These are phyloP conservation scores for Ambrosia trifida DNA, from an alignment of 129 eudicot genomes.

Conservation along the genomic window DNA sequence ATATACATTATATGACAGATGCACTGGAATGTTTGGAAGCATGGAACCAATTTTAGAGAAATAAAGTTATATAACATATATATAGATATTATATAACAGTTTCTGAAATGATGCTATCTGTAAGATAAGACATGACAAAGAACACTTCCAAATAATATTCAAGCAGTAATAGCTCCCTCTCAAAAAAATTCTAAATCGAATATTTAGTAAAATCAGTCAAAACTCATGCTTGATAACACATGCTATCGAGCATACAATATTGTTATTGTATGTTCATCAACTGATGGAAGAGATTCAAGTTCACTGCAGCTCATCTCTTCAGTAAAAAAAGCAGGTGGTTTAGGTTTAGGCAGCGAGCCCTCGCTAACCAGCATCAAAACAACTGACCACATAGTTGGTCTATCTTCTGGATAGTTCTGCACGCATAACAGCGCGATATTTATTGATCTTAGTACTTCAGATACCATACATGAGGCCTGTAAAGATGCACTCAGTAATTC, in stretches of 20 bases:
- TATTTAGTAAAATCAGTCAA: too few relatives aligned
- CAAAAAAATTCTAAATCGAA: too few relatives aligned
- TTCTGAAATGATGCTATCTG: too few relatives aligned
- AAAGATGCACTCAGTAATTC: slow-evolving; percentile 15
- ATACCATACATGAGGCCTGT: background rate
- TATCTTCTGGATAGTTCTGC: background rate
- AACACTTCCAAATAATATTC: too few relatives aligned
- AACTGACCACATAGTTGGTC: background rate
- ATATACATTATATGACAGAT: too few relatives aligned
- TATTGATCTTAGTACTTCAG: background rate
- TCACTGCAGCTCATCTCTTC: background rate
- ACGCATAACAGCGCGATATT: background rate
- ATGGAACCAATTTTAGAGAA: too few relatives aligned
- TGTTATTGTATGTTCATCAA: slow-evolving; percentile 18
- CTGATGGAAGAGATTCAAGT: background rate
- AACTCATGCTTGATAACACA: too few relatives aligned
- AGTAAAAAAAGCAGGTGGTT: slow-evolving; percentile 33
- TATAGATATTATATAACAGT: too few relatives aligned
- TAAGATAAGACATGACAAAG: too few relatives aligned
- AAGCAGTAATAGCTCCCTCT: too few relatives aligned
- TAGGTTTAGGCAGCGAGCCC: slow-evolving; percentile 23
- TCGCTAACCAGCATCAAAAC: slow-evolving; percentile 33
- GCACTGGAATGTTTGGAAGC: too few relatives aligned
- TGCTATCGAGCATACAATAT: slow-evolving; percentile 7
- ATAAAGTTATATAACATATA: too few relatives aligned